Base-by-base conservation (phyloP, 1,284 basidiomycete genomes). In the Moesziomyces parantarcticus region DNA sequence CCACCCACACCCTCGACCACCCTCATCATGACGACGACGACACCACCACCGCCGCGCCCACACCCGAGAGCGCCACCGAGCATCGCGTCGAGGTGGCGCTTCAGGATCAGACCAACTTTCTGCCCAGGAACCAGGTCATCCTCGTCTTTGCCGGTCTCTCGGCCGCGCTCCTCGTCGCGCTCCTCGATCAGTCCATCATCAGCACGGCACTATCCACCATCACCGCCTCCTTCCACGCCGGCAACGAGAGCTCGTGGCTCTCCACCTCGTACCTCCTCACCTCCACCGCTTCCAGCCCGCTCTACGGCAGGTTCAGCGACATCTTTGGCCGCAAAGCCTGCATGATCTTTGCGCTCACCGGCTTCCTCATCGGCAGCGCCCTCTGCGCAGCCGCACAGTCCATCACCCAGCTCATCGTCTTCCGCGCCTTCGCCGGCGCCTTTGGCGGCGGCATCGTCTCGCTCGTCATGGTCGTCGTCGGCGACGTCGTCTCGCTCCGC, bases 71-170 rank as follows among this genome's bases (percentile, higher is more conserved):
- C 20, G 46, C 39, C 14, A 59, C 69, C 14, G 69, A 63, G 46
- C 58, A 58, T 11, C 29, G 8, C 5, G 29, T 29, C 59, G 64
- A 72, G 48, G 64, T 60, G 25, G n/a, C 74, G 26, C 84, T 92
- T 48, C 89, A 89, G 6, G 91, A 92, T 84, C 91, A 92, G 83
- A 92, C 91, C 16, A 92, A 91, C 76, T 86, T 91, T 21, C 86
- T 92, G 5, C 91, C 91, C 0, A 88, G 88, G 79, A 87, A 86
- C 66, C 90, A 89, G 76, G 86, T 92, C 41, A 83, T 91, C 18
- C 85, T 88, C 11, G 87, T 90, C 8, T 90, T 91, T 69, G 90
- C 9, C 85, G 91, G 26, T 86, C 88, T 6, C 85, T 91, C 25
- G 89, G 61, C 58, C 14, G 73, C 64, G 0, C 50, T 83, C 16